Evolutionary conservation across 805 yeast genomes (phyloP), one percentile per base, ranked within the genome.

Genomic region (Yamadazyma ubonensis): DNA sequence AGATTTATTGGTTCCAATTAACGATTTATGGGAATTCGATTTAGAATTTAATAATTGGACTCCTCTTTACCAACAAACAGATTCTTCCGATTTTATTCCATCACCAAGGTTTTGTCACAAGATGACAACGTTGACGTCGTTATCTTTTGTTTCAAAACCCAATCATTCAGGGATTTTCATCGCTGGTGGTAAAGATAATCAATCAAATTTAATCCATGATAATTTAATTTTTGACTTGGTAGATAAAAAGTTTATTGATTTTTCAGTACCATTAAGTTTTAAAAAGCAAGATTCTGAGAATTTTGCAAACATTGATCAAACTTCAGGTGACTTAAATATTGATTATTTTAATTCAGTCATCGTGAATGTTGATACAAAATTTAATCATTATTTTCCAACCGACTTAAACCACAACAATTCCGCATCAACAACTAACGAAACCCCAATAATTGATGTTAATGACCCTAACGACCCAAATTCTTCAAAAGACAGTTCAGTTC

Each of bases 11-110:
- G 54, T 54, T 5, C 77, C 86, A 0, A 55, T 73, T 5, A 81
- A 81, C 50, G 93, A 86, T 49, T 58, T 83, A 18, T 86, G 93
- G 91, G 73, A 73, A 49, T 78, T 81, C 48, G 75, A 81, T 54
- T 56, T 81, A 29, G 70, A 67, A 27, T 61, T 73, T 3, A 67
- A 65, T 37, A 56, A 57, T 8, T 85, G 93, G 91, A 53, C 54
- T 1, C 67, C 78, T 34, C 52, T 82, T 2, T 70, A 68, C 34
- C 34, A 3, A 53, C 55, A 38, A 39, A 47, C 2, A 12, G 25
- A 22, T 22, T 15, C 17, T 16, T 12, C 30, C 5, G 7, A 20
- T 3, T 30, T 30, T 12, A 16, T 21, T 2, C 67, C 69, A 14
- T 30, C 52, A 39, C 60, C 71, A 12, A 63, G 89, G 40, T 83